Evolutionary conservation across 805 yeast species (phyloP).

Genomic region (Ogataea methylovora): DNA sequence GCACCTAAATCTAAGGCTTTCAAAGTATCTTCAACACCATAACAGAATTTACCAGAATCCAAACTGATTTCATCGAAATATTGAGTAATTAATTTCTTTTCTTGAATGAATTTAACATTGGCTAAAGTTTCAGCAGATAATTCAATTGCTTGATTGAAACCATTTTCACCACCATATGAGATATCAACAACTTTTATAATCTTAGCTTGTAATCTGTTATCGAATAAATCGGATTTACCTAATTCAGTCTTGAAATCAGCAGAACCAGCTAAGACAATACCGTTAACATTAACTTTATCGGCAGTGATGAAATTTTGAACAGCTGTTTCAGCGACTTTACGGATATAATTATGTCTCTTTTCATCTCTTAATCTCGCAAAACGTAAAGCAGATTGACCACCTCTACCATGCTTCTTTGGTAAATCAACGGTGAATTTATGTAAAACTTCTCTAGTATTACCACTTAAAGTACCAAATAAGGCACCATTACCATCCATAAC

Average conservation of each 20-base stretch:
- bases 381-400: constrained; percentile 99
- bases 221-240: constrained; percentile 88
- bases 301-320: constrained; percentile 94
- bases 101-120: constrained; percentile 96
- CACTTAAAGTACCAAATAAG: constrained; percentile 88
- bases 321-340: constrained; percentile 97
- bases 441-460: constrained; percentile 93
- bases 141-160: constrained; percentile 98
- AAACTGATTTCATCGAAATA: constrained; percentile 97
- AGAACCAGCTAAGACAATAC: constrained; percentile 95
- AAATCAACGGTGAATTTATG: constrained; percentile 96
- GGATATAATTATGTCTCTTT: constrained; percentile 96
- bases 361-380: constrained; percentile 98
- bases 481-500: constrained; percentile 99
- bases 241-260: constrained; percentile 98
- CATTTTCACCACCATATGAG: constrained; percentile 98
- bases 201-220: constrained; percentile 78
- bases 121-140: constrained; percentile 94
- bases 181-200: constrained; percentile 91
- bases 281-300: constrained; percentile 92
- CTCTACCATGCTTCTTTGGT: constrained; percentile 99
- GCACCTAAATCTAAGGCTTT: constrained; percentile 97
- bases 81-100: constrained; percentile 84
- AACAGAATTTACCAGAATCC: constrained; percentile 96
- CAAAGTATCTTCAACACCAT: constrained; percentile 93